A percentile compares a stretch with the other conserved stretches of the same genome.
These are phyloP conservation scores for Phaeosphaeriaceae sp. DNA, from an alignment of 2,329 filamentous ascomycete species.

Conservation along the genomic window DNA sequence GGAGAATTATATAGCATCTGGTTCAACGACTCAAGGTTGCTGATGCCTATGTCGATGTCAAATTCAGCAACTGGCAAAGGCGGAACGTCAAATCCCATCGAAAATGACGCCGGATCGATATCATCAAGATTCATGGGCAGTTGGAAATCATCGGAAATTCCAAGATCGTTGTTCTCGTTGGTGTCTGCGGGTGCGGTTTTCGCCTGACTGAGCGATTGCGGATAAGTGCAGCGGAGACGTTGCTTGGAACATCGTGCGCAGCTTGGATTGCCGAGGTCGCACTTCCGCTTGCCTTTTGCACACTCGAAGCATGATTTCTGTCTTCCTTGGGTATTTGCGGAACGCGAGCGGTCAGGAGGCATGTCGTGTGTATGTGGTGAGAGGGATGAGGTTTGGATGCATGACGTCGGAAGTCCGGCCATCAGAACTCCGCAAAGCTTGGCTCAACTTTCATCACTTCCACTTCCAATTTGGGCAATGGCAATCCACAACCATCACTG, in stretches of 20 bases:
- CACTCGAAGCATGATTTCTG: constrained; percentile 66
- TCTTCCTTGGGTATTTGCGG: constrained; percentile 31
- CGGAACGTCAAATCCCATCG: constrained; percentile 13
- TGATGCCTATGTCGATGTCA: constrained; percentile 44
- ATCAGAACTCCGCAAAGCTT: background rate
- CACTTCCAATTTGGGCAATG: background rate
- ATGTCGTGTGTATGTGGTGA: constrained; percentile 30
- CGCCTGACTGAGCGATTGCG: constrained; percentile 8
- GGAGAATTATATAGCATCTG: constrained; percentile 9
- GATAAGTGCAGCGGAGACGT: constrained; percentile 58
- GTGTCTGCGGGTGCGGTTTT: constrained; percentile 1
- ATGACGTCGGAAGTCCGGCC: background rate
- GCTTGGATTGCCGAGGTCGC: constrained; percentile 59
- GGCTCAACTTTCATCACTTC: background rate
- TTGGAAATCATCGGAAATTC: background rate
- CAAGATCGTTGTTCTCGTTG: constrained; percentile 22
- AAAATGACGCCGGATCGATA: constrained; percentile 13
- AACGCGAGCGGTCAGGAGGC: constrained; percentile 47
- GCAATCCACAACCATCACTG: background rate
- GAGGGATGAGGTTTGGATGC: background rate
- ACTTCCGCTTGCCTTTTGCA: constrained; percentile 64
- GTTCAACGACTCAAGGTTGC: constrained; percentile 60
- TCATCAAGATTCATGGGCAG: constrained; percentile 21
- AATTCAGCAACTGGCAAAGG: constrained; percentile 20
- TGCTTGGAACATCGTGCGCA: constrained; percentile 62